Evolutionary conservation across 2,329 filamentous ascomycete genomes (phyloP), one percentile per base, ranked within the genome.

Genomic region (Aspergillus glaucus): DNA sequence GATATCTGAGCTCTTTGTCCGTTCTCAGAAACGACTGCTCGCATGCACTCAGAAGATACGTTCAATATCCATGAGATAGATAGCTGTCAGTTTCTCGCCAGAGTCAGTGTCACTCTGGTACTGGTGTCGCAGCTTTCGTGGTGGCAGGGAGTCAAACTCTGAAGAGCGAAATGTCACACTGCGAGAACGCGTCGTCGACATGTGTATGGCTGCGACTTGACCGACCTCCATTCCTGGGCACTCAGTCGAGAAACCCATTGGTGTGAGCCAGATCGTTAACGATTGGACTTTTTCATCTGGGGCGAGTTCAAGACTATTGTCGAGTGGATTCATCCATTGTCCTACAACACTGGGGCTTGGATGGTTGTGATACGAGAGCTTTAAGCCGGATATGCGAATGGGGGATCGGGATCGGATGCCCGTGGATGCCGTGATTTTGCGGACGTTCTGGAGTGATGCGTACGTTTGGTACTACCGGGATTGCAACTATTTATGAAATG

Each of bases 51-150:
- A 14, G 17, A 47, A 3, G 2, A 10, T 15, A 5, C 6, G 9
- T 47, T 50, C 15, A 54, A 42, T 32, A 52, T 46, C 50, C 50
- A 50, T 14, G 45, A 45, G 21, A 54, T 54, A 28, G 39, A 54
- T 54, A 28, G 39, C 52, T 10, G 47, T 50, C n/a, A 45, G 17
- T 8, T 34, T 28, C 41, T 47, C 45, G 14, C 24, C 49, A 21
- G 32, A 19, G 40, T 30, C 49, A 21, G 32, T n/a, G 40, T n/a
- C 12, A 14, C 32, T 15, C 34, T 42, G 43, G 15, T 48, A 48
- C n/a, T 47, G 40, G 12, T 46, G 10, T 17, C 32, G 43, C 34
- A 46, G 9, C 15, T 44, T 44, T 36, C 17, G 15, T 2, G 9
- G 10, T 19, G 44, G 32, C 14, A 49, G 40, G 24, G 30, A 24